These are phyloP conservation scores for Truncatella angustata DNA, from an alignment of 2,329 filamentous ascomycete species.

Conservation along the genomic window DNA sequence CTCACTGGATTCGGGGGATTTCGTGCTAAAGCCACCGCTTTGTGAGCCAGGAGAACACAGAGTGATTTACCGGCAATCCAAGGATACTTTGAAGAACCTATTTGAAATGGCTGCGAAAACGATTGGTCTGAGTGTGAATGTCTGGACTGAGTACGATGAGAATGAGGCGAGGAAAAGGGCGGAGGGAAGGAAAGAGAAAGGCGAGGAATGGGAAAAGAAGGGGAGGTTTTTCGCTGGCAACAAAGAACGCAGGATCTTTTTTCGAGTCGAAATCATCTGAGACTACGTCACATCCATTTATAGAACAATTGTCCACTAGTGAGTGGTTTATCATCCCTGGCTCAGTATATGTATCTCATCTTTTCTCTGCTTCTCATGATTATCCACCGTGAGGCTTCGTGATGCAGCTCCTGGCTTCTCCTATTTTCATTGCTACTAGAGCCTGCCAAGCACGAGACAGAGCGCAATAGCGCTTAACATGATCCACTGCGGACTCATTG, in stretches of 20 bases:
- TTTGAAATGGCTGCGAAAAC: not conserved
- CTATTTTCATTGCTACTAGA: too few relatives aligned
- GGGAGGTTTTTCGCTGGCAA: slow-evolving; percentile 7
- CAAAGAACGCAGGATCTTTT: not conserved
- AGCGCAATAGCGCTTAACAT: slow-evolving; percentile 4
- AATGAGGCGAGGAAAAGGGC: not conserved
- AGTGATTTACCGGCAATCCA: slow-evolving; percentile 11
- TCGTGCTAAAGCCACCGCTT: slow-evolving; percentile 8
- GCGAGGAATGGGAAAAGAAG: slow-evolving; percentile 8
- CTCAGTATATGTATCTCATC: too few relatives aligned
- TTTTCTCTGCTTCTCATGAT: too few relatives aligned
- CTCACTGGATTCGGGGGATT: slow-evolving; percentile 8
- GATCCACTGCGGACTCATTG: slow-evolving; percentile 5
- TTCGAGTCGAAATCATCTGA: not conserved
- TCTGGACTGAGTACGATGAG: slow-evolving; percentile 14
- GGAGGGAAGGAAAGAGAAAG: not conserved
- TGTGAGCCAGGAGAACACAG: slow-evolving; percentile 12
- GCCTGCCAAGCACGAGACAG: slow-evolving; percentile 3
- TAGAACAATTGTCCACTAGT: too few relatives aligned
- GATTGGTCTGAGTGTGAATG: not conserved
- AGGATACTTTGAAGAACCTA: not conserved
- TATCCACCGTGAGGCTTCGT: too few relatives aligned
- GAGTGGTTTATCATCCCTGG: too few relatives aligned
- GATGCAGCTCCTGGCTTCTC: too few relatives aligned
- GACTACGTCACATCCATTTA: not conserved